Evolutionary conservation across 164 flowering plant species (phyloP).

Genomic region (Santalum album): DNA sequence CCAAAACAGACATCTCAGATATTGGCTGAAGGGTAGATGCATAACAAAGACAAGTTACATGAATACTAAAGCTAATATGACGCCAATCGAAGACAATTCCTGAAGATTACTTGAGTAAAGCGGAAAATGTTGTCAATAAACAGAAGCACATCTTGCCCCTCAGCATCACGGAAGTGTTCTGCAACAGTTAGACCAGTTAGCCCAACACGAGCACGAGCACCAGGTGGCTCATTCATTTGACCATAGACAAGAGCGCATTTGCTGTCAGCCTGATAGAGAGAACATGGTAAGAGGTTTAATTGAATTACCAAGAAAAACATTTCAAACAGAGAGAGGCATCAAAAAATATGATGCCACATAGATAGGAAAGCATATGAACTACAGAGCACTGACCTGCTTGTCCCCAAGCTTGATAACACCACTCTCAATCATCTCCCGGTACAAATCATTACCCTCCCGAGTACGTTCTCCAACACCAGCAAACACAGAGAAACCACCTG

Average conservation of each 20-base stretch:
- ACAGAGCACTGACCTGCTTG: constrained; percentile 74
- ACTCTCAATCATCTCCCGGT: constrained; percentile 98
- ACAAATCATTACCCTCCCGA: constrained; percentile 95
- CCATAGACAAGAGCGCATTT: constrained; percentile 98
- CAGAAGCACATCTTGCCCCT: constrained; percentile 97
- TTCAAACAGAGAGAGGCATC: too few species aligned
- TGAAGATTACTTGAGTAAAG: constrained; percentile 70
- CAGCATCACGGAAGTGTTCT: constrained; percentile 97
- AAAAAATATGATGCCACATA: too few species aligned
- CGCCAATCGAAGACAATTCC: too few species aligned
- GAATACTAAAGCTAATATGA: too few species aligned
- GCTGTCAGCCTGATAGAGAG: constrained; percentile 64
- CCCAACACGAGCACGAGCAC: constrained; percentile 99
- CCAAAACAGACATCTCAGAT: too few species aligned
- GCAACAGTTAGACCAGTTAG: constrained; percentile 95
- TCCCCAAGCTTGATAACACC: constrained; percentile 98
- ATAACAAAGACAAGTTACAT: background rate
- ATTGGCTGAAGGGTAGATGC: too few species aligned
- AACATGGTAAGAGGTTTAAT: background rate
- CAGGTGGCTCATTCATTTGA: constrained; percentile 99
- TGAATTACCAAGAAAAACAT: background rate
- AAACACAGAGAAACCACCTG: constrained; percentile 98
- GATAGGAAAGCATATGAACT: background rate
- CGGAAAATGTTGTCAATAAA: constrained; percentile 98
- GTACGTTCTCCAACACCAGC: constrained; percentile 99